Evolutionary conservation across 1,139 yeast genomes (phyloP).

Genomic region (Scheffersomyces titani): DNA sequence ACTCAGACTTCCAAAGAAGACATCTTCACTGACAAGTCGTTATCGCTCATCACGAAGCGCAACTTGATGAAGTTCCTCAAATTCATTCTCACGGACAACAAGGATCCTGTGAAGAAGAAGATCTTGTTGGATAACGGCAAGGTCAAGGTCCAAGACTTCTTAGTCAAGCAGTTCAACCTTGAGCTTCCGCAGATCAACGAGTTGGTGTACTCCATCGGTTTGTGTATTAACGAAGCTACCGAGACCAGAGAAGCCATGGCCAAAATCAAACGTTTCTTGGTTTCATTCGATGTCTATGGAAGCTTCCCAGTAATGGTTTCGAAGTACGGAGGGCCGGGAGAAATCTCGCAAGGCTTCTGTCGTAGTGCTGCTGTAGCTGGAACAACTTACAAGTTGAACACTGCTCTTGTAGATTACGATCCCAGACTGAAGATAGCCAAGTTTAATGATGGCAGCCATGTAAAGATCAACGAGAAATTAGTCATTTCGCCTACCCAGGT

Average conservation of each 20-base stretch:
- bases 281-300: constrained; percentile 91
- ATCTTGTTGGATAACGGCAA: constrained; percentile 58
- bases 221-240: constrained; percentile 61
- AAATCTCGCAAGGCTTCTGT: constrained; percentile 94
- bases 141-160: constrained; percentile 58
- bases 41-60: constrained; percentile 77
- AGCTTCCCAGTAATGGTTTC: constrained; percentile 90
- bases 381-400: constrained; percentile 83
- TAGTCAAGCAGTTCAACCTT: constrained; percentile 65
- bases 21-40: constrained; percentile 85
- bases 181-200: constrained; percentile 78
- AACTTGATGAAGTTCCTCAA: constrained; percentile 90
- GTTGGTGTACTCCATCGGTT: constrained; percentile 81
- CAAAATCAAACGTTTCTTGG: constrained; percentile 77
- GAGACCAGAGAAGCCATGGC: constrained; percentile 74
- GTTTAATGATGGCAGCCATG: constrained; percentile 74
- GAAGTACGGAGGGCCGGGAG: constrained; percentile 96
- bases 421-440: constrained; percentile 64
- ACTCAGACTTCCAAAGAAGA: constrained; percentile 76
- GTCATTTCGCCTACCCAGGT: constrained; percentile 73
- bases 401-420: constrained; percentile 64
- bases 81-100: constrained; percentile 73
- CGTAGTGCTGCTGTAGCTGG: constrained; percentile 99
- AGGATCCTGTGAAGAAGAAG: constrained; percentile 47
- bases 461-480: constrained; percentile 74